These are phyloP conservation scores for Hygrocybe punicea DNA, from an alignment of 768 basidiomycete genomes.

Conservation along the genomic window DNA sequence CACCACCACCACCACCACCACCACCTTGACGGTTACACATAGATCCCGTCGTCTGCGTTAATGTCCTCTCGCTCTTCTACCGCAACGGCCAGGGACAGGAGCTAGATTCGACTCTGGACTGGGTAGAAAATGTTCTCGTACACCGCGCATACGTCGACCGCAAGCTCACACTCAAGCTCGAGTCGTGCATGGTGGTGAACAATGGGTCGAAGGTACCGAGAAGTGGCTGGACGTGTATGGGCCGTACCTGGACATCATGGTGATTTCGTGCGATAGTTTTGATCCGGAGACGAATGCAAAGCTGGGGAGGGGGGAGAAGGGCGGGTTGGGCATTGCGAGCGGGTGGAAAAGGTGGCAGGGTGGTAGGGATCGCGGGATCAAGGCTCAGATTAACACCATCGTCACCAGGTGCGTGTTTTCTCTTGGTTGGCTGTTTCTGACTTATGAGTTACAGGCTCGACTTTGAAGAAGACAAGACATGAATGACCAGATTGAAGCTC, in stretches of 20 bases:
- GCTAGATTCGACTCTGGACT: too few species aligned
- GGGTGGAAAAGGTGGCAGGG: slow-evolving; percentile 34
- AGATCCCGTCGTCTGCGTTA: too few species aligned
- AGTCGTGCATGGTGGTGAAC: slow-evolving; percentile 29
- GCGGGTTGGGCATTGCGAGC: slow-evolving; percentile 28
- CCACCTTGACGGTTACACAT: too few species aligned
- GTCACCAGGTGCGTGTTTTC: slow-evolving; percentile 18
- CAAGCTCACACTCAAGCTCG: slow-evolving; percentile 35
- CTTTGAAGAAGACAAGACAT: slow-evolving; percentile 41
- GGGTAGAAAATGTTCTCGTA: too few species aligned
- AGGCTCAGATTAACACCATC: slow-evolving; percentile 37
- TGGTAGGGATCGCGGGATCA: slow-evolving; percentile 35
- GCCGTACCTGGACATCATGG: slow-evolving; percentile 40
- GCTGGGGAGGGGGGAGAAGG: slow-evolving; percentile 33
- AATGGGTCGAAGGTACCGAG: slow-evolving; percentile 42
- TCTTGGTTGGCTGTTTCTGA: not conserved
- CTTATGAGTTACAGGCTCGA: slow-evolving; percentile 29
- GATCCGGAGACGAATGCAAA: slow-evolving; percentile 35
- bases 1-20: too few species aligned
- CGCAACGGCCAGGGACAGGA: too few species aligned
- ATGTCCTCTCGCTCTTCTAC: too few species aligned
- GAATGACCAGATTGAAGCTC: slow-evolving; percentile 33
- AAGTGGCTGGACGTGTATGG: slow-evolving; percentile 42
- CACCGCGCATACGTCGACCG: too few species aligned
- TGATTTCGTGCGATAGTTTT: slow-evolving; percentile 41